Conservation (phyloP, 352 stramenopile genomes). For the Achlya hypogyna region DNA sequence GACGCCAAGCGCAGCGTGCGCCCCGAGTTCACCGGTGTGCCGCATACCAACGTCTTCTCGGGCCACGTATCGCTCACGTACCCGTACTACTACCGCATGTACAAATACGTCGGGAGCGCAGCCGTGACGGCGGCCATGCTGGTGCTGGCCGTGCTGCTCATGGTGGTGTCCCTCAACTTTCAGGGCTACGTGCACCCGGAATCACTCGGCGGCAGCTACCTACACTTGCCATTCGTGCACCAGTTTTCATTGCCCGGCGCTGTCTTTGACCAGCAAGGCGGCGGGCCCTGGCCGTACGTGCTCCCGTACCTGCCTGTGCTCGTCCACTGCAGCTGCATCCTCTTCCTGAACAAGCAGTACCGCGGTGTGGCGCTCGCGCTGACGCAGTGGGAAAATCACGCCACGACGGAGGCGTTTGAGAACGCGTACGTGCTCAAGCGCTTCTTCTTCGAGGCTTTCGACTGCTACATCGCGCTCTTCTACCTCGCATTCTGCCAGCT, state of each 20-base stretch:
- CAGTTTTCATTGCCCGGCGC: constrained; percentile 32
- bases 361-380: constrained; percentile 32
- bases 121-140: constrained; percentile 38
- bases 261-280: constrained; percentile 41
- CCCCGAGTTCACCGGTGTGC: constrained; percentile 34
- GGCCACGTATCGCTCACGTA: constrained; percentile 38
- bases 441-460: constrained; percentile 68
- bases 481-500: constrained; percentile 60
- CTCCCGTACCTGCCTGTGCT: constrained; percentile 31
- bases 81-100: constrained; percentile 26
- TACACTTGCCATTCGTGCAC: constrained; percentile 38
- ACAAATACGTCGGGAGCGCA: constrained; percentile 37
- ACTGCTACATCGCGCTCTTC: constrained; percentile 61
- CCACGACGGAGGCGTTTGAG: constrained; percentile 30
- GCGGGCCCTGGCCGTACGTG: constrained; percentile 22
- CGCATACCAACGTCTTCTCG: constrained; percentile 35
- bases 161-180: constrained; percentile 60
- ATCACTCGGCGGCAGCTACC: constrained; percentile 23
- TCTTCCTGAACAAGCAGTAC: constrained; percentile 47
- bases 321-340: constrained; percentile 32
- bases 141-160: constrained; percentile 33
- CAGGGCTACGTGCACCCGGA: constrained; percentile 48
- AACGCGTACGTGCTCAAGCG: constrained; percentile 59
- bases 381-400: constrained; percentile 59
- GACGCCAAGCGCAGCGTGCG: constrained; percentile 15